Conservation (phyloP, 1,284 basidiomycete genomes). For the Leucocoprinus gongylophorus region DNA sequence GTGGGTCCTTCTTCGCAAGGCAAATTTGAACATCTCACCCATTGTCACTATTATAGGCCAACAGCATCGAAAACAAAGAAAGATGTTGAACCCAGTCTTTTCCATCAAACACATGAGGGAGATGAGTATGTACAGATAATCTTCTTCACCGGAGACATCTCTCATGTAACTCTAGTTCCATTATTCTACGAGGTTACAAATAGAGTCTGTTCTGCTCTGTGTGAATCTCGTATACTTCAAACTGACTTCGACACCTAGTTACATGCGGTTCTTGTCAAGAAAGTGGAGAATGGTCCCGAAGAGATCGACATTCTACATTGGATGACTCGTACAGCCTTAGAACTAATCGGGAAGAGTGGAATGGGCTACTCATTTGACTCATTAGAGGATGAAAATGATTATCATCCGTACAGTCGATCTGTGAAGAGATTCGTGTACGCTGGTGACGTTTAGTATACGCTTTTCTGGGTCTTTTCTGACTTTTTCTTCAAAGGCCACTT, state of each 20-base stretch:
- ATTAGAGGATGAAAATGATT: slow-evolving; percentile 20
- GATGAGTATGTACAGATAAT: slow-evolving; percentile 22
- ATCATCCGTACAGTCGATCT: slow-evolving; percentile 24
- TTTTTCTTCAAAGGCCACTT: slow-evolving; percentile 4
- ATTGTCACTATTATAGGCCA: slow-evolving; percentile 15
- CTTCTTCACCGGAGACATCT: neutral
- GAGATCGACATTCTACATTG: slow-evolving; percentile 32
- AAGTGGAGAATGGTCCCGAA: slow-evolving; percentile 18
- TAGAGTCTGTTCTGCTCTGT: slow-evolving; percentile 15
- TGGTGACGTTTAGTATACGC: neutral
- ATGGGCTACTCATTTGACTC: slow-evolving; percentile 36
- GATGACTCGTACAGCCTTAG: slow-evolving; percentile 33
- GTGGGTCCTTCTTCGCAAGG: slow-evolving; percentile 10
- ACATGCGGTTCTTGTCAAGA: neutral
- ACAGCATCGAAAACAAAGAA: slow-evolving; percentile 38
- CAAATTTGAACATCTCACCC: neutral
- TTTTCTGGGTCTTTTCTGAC: neutral
- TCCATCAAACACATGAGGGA: slow-evolving; percentile 37
- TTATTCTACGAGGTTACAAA: slow-evolving; percentile 25
- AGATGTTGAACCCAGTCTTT: slow-evolving; percentile 44
- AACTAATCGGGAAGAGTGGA: slow-evolving; percentile 35
- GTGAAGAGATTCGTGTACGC: slow-evolving; percentile 24
- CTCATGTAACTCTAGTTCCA: slow-evolving; percentile 20
- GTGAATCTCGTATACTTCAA: no score
- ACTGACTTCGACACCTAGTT: neutral